Evolutionary conservation across 2,329 filamentous ascomycete species (phyloP).

Genomic region (Paraphoma sp.): DNA sequence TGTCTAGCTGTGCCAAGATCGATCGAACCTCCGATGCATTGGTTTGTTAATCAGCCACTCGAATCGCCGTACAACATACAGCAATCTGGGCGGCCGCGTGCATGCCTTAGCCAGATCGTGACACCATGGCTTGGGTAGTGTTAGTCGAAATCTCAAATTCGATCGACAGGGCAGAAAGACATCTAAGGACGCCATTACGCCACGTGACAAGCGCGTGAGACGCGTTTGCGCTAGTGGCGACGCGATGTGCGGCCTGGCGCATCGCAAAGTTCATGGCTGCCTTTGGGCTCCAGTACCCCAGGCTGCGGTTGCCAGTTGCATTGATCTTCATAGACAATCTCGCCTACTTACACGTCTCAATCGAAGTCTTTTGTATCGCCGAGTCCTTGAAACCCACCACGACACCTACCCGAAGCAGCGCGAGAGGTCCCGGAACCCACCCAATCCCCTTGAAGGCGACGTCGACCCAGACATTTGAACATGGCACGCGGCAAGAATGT

Average conservation of each 20-base stretch:
- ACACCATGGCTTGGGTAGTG: not conserved
- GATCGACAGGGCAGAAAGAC: not conserved
- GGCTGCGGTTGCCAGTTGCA: too few species aligned
- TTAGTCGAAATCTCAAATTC: not conserved
- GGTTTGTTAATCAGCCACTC: not conserved
- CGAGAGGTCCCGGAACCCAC: not conserved
- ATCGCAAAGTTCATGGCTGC: not conserved
- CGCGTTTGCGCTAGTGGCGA: conserved; percentile 25
- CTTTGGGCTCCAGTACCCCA: not conserved
- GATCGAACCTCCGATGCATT: conserved; percentile 13
- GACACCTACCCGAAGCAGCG: not conserved
- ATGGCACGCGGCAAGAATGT: conserved; percentile 53
- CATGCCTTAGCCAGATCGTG: not conserved
- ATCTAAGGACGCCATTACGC: not conserved
- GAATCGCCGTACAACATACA: not conserved
- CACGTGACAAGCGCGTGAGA: conserved; percentile 23
- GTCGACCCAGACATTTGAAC: not conserved
- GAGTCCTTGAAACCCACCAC: not conserved
- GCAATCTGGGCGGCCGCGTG: not conserved
- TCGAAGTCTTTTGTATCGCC: not conserved
- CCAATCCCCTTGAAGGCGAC: not conserved
- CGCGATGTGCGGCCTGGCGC: not conserved
- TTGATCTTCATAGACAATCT: too few species aligned
- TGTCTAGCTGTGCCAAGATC: conserved; percentile 29
- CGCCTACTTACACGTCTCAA: not conserved